These are phyloP conservation scores for Dimargaris cristalligena DNA, from an alignment of 192 early-diverging fungal genomes.

Conservation along the genomic window DNA sequence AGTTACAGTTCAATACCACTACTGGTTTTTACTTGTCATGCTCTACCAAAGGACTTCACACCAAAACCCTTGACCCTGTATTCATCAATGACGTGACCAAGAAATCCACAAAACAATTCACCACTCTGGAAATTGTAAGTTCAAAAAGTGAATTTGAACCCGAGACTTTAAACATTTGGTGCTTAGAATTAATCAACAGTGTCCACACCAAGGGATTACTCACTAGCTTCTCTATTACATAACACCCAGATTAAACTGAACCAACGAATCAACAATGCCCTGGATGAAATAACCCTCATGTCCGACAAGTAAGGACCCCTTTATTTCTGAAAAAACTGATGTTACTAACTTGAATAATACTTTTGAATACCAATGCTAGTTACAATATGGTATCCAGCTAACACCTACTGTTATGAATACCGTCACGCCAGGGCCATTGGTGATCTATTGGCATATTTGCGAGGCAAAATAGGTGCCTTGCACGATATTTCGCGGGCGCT, in stretches of 20 bases:
- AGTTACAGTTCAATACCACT: not conserved
- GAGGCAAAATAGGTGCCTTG: not conserved
- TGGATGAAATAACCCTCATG: constrained; percentile 1
- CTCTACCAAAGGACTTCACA: not conserved
- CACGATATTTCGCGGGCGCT: not conserved
- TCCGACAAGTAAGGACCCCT: not conserved
- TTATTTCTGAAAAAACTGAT: not conserved
- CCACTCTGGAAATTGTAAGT: constrained; percentile 4
- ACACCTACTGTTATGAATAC: not conserved
- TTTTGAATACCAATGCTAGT: not conserved
- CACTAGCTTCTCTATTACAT: too few species aligned
- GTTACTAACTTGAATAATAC: not conserved
- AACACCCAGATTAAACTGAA: not conserved
- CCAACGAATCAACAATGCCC: not conserved
- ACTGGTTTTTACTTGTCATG: not conserved
- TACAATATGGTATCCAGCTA: not conserved
- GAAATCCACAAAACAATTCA: not conserved
- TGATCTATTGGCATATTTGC: not conserved
- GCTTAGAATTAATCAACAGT: too few species aligned
- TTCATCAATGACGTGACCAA: not conserved
- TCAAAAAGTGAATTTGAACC: too few species aligned
- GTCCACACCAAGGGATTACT: too few species aligned
- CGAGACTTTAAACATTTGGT: too few species aligned
- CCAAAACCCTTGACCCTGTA: not conserved
- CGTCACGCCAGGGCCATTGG: not conserved